Conservation (phyloP, 2,329 filamentous ascomycete species). For the Neurospora sp. region DNA sequence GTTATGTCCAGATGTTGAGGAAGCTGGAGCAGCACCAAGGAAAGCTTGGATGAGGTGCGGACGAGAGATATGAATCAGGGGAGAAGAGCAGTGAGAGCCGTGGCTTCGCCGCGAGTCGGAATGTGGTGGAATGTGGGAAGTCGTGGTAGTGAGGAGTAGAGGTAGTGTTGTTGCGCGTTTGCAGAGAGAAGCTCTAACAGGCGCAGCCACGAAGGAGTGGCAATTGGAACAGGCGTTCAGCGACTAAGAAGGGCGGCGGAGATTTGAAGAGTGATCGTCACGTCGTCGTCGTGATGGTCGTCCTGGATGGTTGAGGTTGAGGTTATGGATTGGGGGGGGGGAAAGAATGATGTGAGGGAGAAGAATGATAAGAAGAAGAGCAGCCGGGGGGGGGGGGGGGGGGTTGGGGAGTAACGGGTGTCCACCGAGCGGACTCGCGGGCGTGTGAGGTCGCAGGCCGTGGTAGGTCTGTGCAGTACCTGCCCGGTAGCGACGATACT, state of each 20-base stretch:
- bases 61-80: background rate
- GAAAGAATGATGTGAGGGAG: background rate
- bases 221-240: background rate
- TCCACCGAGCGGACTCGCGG: background rate
- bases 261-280: background rate
- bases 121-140: background rate
- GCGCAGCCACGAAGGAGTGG: background rate
- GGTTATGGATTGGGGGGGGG: background rate
- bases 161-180: background rate
- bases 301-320: background rate
- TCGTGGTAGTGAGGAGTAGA: background rate
- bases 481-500: background rate
- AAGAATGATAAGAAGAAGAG: background rate
- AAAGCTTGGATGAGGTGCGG: constrained; percentile 18
- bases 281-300: background rate
- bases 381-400: background rate
- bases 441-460: background rate
- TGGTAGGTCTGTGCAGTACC: background rate
- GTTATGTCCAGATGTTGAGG: constrained; percentile 1
- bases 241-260: background rate
- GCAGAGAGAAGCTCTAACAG: background rate
- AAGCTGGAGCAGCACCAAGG: constrained; percentile 5
- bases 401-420: background rate
- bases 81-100: background rate
- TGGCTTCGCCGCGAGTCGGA: constrained; percentile 1